phyloP scores from a whole-genome alignment of 495 filamentous ascomycete genomes.

The Penicillium simplicissimum region DNA sequence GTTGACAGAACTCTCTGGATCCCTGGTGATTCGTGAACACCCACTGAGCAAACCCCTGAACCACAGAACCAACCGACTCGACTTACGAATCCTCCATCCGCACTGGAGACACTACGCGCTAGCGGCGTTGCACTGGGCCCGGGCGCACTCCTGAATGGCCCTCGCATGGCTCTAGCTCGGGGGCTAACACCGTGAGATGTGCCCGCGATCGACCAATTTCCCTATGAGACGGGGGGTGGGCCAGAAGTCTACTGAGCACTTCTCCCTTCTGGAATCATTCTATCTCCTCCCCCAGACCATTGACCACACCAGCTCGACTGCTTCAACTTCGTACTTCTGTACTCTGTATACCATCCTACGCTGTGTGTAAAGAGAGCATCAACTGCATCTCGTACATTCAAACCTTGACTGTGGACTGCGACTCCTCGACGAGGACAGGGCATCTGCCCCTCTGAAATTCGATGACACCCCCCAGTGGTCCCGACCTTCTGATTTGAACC shows the following conservation, averaged over 20 bases:
- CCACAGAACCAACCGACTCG: constrained; percentile 17
- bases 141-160: constrained; percentile 7
- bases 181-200: constrained; percentile 2
- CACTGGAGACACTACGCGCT: constrained; percentile 27
- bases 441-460: constrained; percentile 15
- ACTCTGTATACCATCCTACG: too few species aligned
- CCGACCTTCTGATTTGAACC: not conserved
- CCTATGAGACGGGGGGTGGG: not conserved
- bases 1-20: too few species aligned
- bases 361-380: not conserved
- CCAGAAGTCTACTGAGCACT: too few species aligned
- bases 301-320: not conserved
- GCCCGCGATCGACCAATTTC: constrained; percentile 13
- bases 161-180: not conserved
- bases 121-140: constrained; percentile 17
- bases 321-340: not conserved
- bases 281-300: not conserved
- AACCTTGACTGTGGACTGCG: not conserved
- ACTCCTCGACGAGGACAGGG: constrained; percentile 14
- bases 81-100: constrained; percentile 29
- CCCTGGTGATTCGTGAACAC: too few species aligned
- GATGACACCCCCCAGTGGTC: constrained; percentile 15
- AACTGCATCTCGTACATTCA: not conserved
- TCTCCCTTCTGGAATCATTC: constrained; percentile 5
- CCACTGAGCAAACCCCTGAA: constrained; percentile 3